These are phyloP conservation scores for Hymenoscyphus fraxineus DNA, from an alignment of 2,329 filamentous ascomycete genomes.

Conservation along the genomic window DNA sequence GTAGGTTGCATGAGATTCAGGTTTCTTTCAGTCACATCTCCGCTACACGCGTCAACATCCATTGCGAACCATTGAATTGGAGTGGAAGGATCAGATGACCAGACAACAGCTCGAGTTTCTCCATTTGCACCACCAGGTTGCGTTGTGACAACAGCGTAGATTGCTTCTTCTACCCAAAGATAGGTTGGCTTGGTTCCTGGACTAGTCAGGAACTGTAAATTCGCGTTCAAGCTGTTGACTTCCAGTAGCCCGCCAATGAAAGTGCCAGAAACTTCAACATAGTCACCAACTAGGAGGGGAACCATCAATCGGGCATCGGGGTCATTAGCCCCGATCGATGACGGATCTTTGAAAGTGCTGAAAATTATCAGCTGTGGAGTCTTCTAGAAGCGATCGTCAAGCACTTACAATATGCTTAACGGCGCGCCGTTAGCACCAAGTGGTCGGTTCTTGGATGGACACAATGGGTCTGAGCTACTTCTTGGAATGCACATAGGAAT, in stretches of 20 bases:
- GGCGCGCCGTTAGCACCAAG: background rate
- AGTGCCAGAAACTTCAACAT: constrained; percentile 39
- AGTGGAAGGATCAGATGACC: constrained; percentile 37
- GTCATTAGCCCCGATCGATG: constrained; percentile 20
- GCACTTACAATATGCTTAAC: background rate
- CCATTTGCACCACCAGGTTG: constrained; percentile 36
- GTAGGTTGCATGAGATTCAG: constrained; percentile 27
- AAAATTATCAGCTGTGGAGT: background rate
- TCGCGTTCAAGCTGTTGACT: constrained; percentile 37
- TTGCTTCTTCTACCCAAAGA: constrained; percentile 14
- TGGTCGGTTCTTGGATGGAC: background rate
- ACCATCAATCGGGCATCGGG: constrained; percentile 40
- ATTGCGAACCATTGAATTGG: constrained; percentile 36
- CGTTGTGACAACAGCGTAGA: constrained; percentile 39
- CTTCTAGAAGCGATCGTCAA: constrained; percentile 39
- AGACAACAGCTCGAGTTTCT: constrained; percentile 29
- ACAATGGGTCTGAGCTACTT: background rate
- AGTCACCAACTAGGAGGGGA: constrained; percentile 41
- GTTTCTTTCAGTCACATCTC: constrained; percentile 35
- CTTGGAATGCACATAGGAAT: background rate
- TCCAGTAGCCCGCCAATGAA: constrained; percentile 34
- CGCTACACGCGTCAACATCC: constrained; percentile 42
- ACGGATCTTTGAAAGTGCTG: constrained; percentile 16
- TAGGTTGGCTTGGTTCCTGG: background rate
- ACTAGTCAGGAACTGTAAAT: background rate